Base-by-base conservation (phyloP, 1,284 basidiomycete species). In the Rhodotorula glutinis region DNA sequence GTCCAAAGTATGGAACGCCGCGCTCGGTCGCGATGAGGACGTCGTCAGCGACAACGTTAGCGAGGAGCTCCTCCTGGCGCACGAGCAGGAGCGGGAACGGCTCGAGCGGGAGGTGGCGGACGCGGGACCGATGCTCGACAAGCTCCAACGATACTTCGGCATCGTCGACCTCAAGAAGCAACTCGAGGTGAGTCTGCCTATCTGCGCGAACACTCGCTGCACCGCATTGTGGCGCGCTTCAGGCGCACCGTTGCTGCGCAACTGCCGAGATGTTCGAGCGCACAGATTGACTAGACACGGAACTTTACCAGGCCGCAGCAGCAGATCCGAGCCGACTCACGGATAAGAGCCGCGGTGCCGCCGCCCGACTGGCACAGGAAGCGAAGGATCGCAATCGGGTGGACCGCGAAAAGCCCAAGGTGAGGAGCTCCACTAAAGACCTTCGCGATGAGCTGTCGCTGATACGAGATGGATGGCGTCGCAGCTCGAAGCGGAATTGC, bases 351-450 rank as follows among this genome's bases (percentile, higher is more conserved):
- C 62, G n/a, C 81, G 86, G 29, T 83, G 91, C 63, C 76, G 80
- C 63, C 73, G 79, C 63, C 76, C 71, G 79, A 29, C 79, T 98
- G 56, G 80, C 98, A 56, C 83, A 91, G 56, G 95, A 99, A 79
- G 95, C 98, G 81, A 97, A 96, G 84, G 92, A 96, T 88, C 85
- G 95, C 61, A 98, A 97, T 80, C 83, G 94, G 17, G 92, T 99
- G n/a, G 85, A 85, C 70, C 89, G 91, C 77, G 88, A 96, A 80
- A 98, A 97, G 78, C 95, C 95, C 30, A 86, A 90, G 77, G 93
- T 95, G 75, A 68, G 87, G 11, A 38, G 33, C 33, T 7, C 11
- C 7, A 38, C 11, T 11, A 11, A 5, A 5, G 33, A 7, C 33
- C 33, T 38, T 38, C 33, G 33, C 33, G 33, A 38, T 11, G 33